These are phyloP conservation scores for Fusarium metavorans DNA, from an alignment of 2,329 filamentous ascomycete genomes.

Conservation along the genomic window DNA sequence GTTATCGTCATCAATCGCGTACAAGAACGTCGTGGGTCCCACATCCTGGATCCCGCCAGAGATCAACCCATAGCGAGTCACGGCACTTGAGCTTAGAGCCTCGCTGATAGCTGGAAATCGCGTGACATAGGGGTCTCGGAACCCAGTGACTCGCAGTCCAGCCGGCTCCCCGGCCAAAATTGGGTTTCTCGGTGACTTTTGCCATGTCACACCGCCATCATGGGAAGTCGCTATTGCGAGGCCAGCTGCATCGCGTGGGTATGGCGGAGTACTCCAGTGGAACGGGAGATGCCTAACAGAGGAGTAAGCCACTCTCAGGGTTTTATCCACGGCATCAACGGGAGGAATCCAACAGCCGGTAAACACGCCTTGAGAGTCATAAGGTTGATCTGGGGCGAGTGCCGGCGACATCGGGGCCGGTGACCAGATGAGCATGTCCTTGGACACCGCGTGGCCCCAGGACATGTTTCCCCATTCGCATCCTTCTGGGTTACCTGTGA, in stretches of 20 bases:
- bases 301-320: constrained; percentile 48
- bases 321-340: constrained; percentile 54
- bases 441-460: constrained; percentile 62
- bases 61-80: constrained; percentile 57
- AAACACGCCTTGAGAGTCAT: constrained; percentile 64
- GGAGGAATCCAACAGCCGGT: constrained; percentile 61
- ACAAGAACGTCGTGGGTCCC: constrained; percentile 59
- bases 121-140: constrained; percentile 46
- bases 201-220: constrained; percentile 50
- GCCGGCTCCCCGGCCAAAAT: constrained; percentile 43
- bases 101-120: constrained; percentile 39
- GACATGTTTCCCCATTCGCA: constrained; percentile 53
- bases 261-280: constrained; percentile 43
- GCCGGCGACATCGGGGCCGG: constrained; percentile 46
- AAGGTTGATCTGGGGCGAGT: constrained; percentile 52
- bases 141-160: constrained; percentile 44
- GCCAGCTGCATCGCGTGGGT: constrained; percentile 52
- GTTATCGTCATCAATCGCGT: constrained; percentile 53
- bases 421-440: constrained; percentile 54
- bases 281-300: constrained; percentile 48
- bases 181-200: constrained; percentile 43
- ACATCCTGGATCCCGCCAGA: constrained; percentile 57
- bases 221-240: constrained; percentile 52
- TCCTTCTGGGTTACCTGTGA: constrained; percentile 46
- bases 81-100: constrained; percentile 9